A percentile compares a stretch with the other conserved stretches of the same genome.
Evolutionary conservation across 208 protist species (phyloP).

Genomic region (Wallacemonas rigidus): DNA sequence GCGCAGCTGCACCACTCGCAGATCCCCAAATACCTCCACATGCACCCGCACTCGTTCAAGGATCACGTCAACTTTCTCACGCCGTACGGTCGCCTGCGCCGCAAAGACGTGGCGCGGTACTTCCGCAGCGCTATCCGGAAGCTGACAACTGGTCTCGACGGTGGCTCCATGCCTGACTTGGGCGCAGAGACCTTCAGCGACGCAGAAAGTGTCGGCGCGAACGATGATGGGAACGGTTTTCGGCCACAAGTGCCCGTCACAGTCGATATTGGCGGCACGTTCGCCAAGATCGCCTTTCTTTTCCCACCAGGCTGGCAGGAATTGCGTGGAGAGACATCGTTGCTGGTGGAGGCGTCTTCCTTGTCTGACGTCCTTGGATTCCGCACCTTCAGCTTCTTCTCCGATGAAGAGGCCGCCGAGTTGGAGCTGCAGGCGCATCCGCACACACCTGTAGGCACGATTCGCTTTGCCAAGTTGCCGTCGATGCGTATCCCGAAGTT

Average conservation of each 20-base stretch:
- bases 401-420: slow-evolving; percentile 36
- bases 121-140: slow-evolving; percentile 67
- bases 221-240: slow-evolving; percentile 11
- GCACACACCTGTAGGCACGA: slow-evolving; percentile 54
- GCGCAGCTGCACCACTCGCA: slow-evolving; percentile 66
- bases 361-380: slow-evolving; percentile 66
- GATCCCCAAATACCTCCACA: slow-evolving; percentile 66
- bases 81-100: slow-evolving; percentile 66
- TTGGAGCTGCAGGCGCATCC: slow-evolving; percentile 35
- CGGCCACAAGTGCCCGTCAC: slow-evolving; percentile 62
- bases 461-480: slow-evolving; percentile 85
- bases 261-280: slow-evolving; percentile 92
- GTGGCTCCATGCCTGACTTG: slow-evolving; percentile 5
- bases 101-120: slow-evolving; percentile 62
- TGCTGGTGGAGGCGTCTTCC: slow-evolving; percentile 74
- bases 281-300: slow-evolving; percentile 88
- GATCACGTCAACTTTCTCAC: slow-evolving; percentile 81
- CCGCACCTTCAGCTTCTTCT: slow-evolving; percentile 69
- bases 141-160: slow-evolving; percentile 24
- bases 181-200: slow-evolving; percentile 31
- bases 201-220: slow-evolving; percentile 29
- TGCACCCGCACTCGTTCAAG: slow-evolving; percentile 88
- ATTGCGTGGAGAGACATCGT: slow-evolving; percentile 18
- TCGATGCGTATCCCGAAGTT: slow-evolving; percentile 82
- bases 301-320: slow-evolving; percentile 48